Base-by-base conservation (phyloP, 768 basidiomycete species). In the Lentinula aciculospora region DNA sequence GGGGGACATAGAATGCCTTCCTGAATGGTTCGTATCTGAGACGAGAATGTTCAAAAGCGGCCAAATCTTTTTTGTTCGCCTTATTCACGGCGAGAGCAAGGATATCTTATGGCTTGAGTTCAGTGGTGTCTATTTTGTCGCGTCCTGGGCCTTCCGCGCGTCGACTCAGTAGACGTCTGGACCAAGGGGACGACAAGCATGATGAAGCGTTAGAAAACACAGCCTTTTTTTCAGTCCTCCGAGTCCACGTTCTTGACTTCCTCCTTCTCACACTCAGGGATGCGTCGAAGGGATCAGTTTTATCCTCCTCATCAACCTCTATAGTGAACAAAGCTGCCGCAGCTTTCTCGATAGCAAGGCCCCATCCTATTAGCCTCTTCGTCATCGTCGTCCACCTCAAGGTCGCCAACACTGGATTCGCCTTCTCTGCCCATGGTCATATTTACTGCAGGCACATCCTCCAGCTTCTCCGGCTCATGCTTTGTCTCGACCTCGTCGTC, bases 11-110 rank as follows among this genome's bases (percentile, higher is more conserved):
- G 69, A 99, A 99, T 58, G 94, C 91, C 69, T 96, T 98, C 60
- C 94, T 88, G 84, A 99, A 99, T 2, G 91, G 77, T 64, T 98
- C 95, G 66, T 99, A 99, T 42, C 83, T 82, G 65, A 97, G 74
- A 56, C 89, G 89, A 34, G 83, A 73, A 67, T 99, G 97, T 66
- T 98, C 94, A 15, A 96, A 88, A 13, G 85, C 80, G 13, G 92
- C 90, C 45, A 99, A 78, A 65, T 99, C 97, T 73, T 98, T 98
- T 78, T 98, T 98, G 73, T 86, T 93, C 2, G 92, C 89, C 68
- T 97, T 99, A 75, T 94, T 95, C n/a, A 94, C 95, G 1, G 97
- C 97, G 42, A 96, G 78, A 1, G 96, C 95, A 37, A 99, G 81
- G 59, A 99, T 96, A 57, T 98, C 97, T 70, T 98, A 95, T 0